Conservation (phyloP, 2,329 filamentous ascomycete genomes). For the Seiridium cupressi region DNA sequence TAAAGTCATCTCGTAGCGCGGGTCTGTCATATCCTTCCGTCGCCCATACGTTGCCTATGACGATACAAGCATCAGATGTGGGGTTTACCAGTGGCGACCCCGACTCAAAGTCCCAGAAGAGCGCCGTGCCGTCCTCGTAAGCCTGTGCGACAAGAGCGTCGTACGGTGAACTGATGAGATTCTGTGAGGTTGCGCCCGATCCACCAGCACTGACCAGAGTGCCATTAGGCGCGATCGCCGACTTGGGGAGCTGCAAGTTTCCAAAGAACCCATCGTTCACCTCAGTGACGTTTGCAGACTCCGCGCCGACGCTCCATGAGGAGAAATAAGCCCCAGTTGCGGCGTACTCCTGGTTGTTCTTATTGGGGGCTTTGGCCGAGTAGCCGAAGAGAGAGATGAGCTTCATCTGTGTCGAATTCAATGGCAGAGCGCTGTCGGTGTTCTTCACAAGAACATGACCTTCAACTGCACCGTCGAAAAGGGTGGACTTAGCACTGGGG, state of each 20-base stretch:
- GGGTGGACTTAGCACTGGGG: conserved; percentile 18
- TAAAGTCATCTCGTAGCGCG: conserved; percentile 56
- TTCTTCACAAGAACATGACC: conserved; percentile 42
- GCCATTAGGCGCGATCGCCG: conserved; percentile 32
- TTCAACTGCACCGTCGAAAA: conserved; percentile 34
- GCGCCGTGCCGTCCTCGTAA: conserved; percentile 38
- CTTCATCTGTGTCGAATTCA: conserved; percentile 30
- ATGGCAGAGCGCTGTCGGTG: conserved; percentile 38
- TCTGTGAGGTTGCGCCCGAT: conserved; percentile 33
- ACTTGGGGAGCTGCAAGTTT: conserved; percentile 13
- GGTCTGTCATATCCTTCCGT: conserved; percentile 60
- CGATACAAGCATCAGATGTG: conserved; percentile 52
- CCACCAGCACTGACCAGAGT: conserved; percentile 36
- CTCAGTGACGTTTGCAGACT: conserved; percentile 13
- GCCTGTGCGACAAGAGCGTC: conserved; percentile 35
- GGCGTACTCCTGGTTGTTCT: conserved; percentile 36
- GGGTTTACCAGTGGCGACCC: conserved; percentile 32
- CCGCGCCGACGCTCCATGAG: conserved; percentile 10
- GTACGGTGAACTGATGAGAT: conserved; percentile 35
- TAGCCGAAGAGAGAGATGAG: conserved; percentile 44
- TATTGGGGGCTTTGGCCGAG: conserved; percentile 27
- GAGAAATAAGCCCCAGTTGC: conserved; percentile 38
- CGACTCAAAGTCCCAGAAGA: conserved; percentile 43
- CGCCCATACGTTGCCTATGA: conserved; percentile 54
- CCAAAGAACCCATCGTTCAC: conserved; percentile 19